These are phyloP conservation scores for Coemansia sp. DNA, from an alignment of 192 early-diverging fungal species.

Conservation along the genomic window DNA sequence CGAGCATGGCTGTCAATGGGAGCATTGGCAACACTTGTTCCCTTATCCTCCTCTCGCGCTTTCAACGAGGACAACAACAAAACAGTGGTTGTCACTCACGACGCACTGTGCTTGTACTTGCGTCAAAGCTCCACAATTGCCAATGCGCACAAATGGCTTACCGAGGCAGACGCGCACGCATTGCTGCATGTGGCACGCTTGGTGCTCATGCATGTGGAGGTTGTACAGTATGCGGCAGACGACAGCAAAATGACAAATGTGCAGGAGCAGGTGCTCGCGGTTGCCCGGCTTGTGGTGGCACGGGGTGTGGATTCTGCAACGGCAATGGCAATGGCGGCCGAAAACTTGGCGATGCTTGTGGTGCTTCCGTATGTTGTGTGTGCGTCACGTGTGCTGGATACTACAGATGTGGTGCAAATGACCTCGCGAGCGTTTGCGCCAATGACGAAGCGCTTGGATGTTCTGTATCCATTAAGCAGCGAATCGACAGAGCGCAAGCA, in stretches of 20 bases:
- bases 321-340: slow-evolving; percentile 14
- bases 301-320: slow-evolving; percentile 5
- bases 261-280: slow-evolving; percentile 69
- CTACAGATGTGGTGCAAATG: neutral
- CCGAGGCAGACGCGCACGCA: slow-evolving; percentile 14
- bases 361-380: slow-evolving; percentile 21
- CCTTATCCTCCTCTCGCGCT: neutral
- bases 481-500: neutral
- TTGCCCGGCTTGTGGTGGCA: slow-evolving; percentile 29
- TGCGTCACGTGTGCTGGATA: neutral
- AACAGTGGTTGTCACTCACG: slow-evolving; percentile 25
- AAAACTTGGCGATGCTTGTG: slow-evolving; percentile 34
- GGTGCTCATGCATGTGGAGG: slow-evolving; percentile 24
- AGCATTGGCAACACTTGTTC: slow-evolving; percentile 4
- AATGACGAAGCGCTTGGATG: slow-evolving; percentile 2
- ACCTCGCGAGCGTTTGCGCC: slow-evolving; percentile 11
- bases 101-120: slow-evolving; percentile 28
- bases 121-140: slow-evolving; percentile 15
- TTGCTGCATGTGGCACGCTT: slow-evolving; percentile 19
- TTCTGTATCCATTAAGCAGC: neutral
- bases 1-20: slow-evolving; percentile 31
- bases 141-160: slow-evolving; percentile 8
- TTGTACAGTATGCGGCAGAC: slow-evolving; percentile 43
- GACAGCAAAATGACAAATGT: slow-evolving; percentile 63
- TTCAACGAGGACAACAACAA: slow-evolving; percentile 18